phyloP scores from a whole-genome alignment of 495 filamentous ascomycete genomes.

The Amphirosellinia nigrospora region DNA sequence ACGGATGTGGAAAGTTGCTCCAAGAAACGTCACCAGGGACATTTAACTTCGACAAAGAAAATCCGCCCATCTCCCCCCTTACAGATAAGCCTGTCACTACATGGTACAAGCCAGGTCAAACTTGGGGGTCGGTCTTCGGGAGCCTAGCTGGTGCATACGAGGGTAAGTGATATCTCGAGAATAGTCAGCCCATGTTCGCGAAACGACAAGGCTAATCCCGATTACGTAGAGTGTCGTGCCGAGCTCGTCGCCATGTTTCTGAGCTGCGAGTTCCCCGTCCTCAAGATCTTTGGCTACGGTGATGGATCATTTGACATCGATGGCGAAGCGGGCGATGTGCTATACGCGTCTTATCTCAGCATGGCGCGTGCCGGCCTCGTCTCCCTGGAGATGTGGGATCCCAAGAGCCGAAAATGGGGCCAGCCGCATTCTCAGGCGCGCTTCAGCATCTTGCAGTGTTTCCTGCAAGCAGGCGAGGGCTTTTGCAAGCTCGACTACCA shows the following conservation, averaged over 20 bases:
- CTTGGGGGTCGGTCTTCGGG: slow-evolving; percentile 92
- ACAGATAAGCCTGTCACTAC: slow-evolving; percentile 77
- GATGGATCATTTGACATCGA: slow-evolving; percentile 73
- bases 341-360: slow-evolving; percentile 83
- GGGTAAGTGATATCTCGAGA: slow-evolving; percentile 48
- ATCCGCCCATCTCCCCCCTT: slow-evolving; percentile 81
- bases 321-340: slow-evolving; percentile 79
- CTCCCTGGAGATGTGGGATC: slow-evolving; percentile 89
- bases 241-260: slow-evolving; percentile 95
- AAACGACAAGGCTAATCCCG: neutral
- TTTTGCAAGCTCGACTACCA: slow-evolving; percentile 81
- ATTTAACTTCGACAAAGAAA: slow-evolving; percentile 84
- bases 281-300: slow-evolving; percentile 91
- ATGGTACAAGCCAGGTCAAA: slow-evolving; percentile 93
- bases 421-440: slow-evolving; percentile 95
- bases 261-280: slow-evolving; percentile 83
- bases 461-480: slow-evolving; percentile 80
- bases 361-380: slow-evolving; percentile 91
- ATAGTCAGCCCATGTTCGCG: neutral
- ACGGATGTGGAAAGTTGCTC: slow-evolving; percentile 93
- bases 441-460: slow-evolving; percentile 87
- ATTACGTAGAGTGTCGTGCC: slow-evolving; percentile 55
- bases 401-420: slow-evolving; percentile 87
- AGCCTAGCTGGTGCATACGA: slow-evolving; percentile 86
- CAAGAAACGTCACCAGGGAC: slow-evolving; percentile 82